phyloP scores from a whole-genome alignment of 306 rosid species.

The Acacia melanoxylon region DNA sequence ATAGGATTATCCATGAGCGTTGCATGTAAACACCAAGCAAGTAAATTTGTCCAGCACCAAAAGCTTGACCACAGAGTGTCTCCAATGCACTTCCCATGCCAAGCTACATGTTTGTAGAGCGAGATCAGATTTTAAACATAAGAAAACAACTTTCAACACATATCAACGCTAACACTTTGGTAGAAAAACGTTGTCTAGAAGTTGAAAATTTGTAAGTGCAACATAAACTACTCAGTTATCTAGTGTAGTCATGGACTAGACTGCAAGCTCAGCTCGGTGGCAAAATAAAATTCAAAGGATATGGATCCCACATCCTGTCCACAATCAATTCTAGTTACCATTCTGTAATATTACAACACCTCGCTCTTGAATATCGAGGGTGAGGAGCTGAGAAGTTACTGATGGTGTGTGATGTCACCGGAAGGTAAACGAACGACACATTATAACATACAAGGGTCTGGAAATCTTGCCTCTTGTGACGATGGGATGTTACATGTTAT shows the following conservation, averaged over 20 bases:
- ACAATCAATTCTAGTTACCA: neutral
- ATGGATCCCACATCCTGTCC: neutral
- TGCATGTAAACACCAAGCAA: constrained; percentile 93
- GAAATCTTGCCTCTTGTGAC: too few species aligned
- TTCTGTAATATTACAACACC: too few species aligned
- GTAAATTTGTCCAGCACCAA: constrained; percentile 75
- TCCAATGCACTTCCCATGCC: constrained; percentile 95
- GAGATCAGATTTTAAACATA: neutral
- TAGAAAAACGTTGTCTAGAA: neutral
- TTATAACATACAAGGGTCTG: too few species aligned
- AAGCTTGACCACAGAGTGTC: constrained; percentile 94
- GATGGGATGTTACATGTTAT: too few species aligned
- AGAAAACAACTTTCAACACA: neutral
- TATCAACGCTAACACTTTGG: neutral
- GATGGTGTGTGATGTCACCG: too few species aligned
- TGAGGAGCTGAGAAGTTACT: too few species aligned
- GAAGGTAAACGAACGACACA: too few species aligned
- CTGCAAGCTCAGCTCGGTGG: neutral
- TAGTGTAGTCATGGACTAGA: neutral
- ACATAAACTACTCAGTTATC: neutral
- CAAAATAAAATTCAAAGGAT: neutral
- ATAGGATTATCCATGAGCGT: constrained; percentile 78
- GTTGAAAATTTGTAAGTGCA: neutral
- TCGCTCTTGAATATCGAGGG: too few species aligned
- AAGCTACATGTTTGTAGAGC: constrained; percentile 41